Base-by-base conservation (phyloP, 768 basidiomycete genomes). In the Amanita muscaria region DNA sequence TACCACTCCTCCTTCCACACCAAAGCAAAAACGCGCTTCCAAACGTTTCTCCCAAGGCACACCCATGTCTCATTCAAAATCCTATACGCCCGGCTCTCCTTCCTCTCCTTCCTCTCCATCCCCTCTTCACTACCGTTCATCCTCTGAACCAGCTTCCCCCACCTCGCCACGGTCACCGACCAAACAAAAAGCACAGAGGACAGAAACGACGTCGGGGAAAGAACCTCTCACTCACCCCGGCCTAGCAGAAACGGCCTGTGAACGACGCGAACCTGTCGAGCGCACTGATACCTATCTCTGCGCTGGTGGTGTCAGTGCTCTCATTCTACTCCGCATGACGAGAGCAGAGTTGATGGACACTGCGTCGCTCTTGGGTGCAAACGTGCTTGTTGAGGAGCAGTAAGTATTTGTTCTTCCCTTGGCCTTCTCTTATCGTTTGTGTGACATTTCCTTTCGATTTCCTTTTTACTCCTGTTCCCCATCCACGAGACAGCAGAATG, bases 321-420 rank as follows among this genome's bases (percentile, higher is more conserved):
- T 60, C 16, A 73, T 70, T 44, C 66, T 88, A 11, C 62, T 88
- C 39, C 63, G 79, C 10, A 73, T 69, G 4, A 73, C 78, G 22
- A 70, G 81, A 37, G 59, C 64, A 2, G 60, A 64, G 32, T 57
- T 85, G 44, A 53, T 79, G 41, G 71, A 77, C 48, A 64, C 67
- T 44, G 76, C 76, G 12, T 62, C 66, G 42, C 51, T 55, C 7
- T 50, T 73, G 15, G 80, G 76, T 12, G 78, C 71, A 3, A 80
- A 79, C 52, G 76, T 74, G 1, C 67, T 88, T 43, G 72, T 80
- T 2, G 76, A 86, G 32, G 85, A 88, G 56, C 68, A 73, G 85
- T 86, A 56, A 36, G 83, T 35, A 40, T 40, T 40, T 18, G 16
- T 1, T 35, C 25, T 47, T 40, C 33, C 32, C 29, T 39, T 27